These are phyloP conservation scores for Globisporangium polare DNA, from an alignment of 352 stramenopile species.

Conservation along the genomic window DNA sequence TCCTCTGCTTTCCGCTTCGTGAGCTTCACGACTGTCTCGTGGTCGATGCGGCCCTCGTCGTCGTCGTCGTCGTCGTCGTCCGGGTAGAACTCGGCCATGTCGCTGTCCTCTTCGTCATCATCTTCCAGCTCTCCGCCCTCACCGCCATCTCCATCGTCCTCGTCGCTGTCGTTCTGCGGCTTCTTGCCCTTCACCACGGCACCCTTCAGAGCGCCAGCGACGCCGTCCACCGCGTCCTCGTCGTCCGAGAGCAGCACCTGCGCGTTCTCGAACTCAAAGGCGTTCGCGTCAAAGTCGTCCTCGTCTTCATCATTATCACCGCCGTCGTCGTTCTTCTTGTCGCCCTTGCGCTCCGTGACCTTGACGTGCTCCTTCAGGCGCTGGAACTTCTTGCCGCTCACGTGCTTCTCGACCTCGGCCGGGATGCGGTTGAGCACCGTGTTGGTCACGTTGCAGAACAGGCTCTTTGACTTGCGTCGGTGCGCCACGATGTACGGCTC, in stretches of 20 bases:
- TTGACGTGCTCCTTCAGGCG: conserved; percentile 75
- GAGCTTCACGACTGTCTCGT: conserved; percentile 17
- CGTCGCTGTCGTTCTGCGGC: conserved; percentile 14
- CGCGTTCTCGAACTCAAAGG: conserved; percentile 79
- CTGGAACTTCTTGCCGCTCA: conserved; percentile 86
- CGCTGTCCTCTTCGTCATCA: conserved; percentile 25
- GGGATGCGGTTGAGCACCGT: conserved; percentile 88
- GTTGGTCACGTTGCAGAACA: conserved; percentile 88
- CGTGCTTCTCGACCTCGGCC: conserved; percentile 83
- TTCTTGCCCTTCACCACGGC: background rate
- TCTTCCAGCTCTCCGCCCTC: conserved; percentile 11
- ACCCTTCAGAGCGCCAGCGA: conserved; percentile 4
- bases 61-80: conserved; percentile 47
- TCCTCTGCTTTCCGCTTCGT: conserved; percentile 13
- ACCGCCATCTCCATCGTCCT: conserved; percentile 20
- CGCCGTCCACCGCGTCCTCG: conserved; percentile 60
- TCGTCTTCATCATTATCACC: conserved; percentile 35
- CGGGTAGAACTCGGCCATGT: conserved; percentile 65
- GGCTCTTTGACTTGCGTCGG: conserved; percentile 70
- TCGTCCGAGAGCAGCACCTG: conserved; percentile 71
- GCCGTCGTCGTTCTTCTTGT: conserved; percentile 29
- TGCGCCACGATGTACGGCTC: conserved; percentile 88
- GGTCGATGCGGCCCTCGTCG: conserved; percentile 23
- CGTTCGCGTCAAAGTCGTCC: conserved; percentile 69
- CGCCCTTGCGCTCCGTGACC: conserved; percentile 21